Percentiles rank a stretch among this genome's conserved stretches.
These are phyloP conservation scores for Boletus subcaerulescens DNA, from an alignment of 768 basidiomycete species.

Conservation along the genomic window DNA sequence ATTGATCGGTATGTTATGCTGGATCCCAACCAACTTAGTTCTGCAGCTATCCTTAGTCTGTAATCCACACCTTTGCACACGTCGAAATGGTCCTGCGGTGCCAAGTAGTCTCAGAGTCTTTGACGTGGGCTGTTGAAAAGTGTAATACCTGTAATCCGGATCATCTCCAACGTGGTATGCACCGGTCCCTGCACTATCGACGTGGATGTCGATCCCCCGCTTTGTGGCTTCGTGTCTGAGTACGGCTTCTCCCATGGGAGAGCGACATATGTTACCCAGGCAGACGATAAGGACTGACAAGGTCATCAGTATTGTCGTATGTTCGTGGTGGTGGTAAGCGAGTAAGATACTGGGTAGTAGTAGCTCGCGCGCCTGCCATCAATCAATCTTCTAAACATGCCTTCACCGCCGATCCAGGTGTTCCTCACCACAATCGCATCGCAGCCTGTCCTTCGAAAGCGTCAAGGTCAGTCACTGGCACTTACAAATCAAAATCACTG, in stretches of 20 bases:
- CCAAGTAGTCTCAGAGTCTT: neutral
- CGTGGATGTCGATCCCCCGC: conserved; percentile 61
- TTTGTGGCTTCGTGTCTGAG: conserved; percentile 63
- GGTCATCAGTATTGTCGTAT: conserved; percentile 20
- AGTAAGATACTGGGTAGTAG: neutral
- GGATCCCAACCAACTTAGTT: conserved; percentile 4
- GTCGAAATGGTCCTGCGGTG: conserved; percentile 59
- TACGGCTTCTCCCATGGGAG: conserved; percentile 91
- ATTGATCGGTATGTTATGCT: conserved; percentile 73
- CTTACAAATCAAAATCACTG: neutral
- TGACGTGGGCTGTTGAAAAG: neutral
- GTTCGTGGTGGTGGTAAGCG: neutral
- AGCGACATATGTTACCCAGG: conserved; percentile 84
- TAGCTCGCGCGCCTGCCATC: too few relatives aligned
- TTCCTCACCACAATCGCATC: conserved; percentile 90
- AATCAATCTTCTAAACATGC: conserved; percentile 41
- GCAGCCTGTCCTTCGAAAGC: conserved; percentile 70
- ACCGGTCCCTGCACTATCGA: conserved; percentile 85
- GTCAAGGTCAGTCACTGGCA: conserved; percentile 58
- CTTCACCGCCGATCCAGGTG: conserved; percentile 75
- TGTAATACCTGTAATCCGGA: conserved; percentile 72
- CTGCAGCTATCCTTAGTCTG: neutral
- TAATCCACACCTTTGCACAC: conserved; percentile 58
- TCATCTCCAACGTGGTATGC: conserved; percentile 82
- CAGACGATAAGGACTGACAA: conserved; percentile 73